phyloP scores from a whole-genome alignment of 2,329 filamentous ascomycete species.

The Fusarium sp. region DNA sequence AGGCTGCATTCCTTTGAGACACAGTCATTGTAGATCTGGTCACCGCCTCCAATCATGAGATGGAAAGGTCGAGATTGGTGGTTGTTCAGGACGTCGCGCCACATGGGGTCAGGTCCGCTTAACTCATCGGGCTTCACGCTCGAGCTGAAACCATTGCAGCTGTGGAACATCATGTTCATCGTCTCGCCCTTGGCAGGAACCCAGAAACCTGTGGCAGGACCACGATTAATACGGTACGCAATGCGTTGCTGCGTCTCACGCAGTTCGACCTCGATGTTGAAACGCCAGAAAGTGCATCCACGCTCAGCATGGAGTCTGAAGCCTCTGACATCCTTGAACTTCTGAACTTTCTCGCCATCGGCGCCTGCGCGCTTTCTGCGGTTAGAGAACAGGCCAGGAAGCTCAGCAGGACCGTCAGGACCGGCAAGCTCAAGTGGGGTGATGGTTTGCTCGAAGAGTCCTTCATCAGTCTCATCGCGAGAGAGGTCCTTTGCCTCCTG shows the following conservation, averaged over 20 bases:
- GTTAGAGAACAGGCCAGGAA: conserved; percentile 65
- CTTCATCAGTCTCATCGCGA: conserved; percentile 80
- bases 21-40: conserved; percentile 95
- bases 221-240: conserved; percentile 94
- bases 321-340: conserved; percentile 85
- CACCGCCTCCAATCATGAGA: conserved; percentile 96
- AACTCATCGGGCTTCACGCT: conserved; percentile 82
- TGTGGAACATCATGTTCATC: conserved; percentile 99
- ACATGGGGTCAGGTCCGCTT: conserved; percentile 93
- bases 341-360: conserved; percentile 84
- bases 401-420: conserved; percentile 59
- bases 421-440: conserved; percentile 62
- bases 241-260: conserved; percentile 82
- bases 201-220: conserved; percentile 92
- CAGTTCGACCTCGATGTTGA: conserved; percentile 94
- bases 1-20: conserved; percentile 79
- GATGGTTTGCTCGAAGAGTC: conserved; percentile 79
- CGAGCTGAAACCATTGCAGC: conserved; percentile 93
- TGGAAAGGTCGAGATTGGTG: conserved; percentile 95
- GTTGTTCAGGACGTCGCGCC: conserved; percentile 93
- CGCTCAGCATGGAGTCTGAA: conserved; percentile 85
- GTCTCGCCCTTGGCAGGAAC: conserved; percentile 84
- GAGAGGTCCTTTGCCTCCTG: conserved; percentile 84
- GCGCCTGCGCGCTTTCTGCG: conserved; percentile 64
- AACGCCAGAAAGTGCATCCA: conserved; percentile 95